Conservation (phyloP, 805 yeast species). For the Sugiyamaella smithiae region DNA sequence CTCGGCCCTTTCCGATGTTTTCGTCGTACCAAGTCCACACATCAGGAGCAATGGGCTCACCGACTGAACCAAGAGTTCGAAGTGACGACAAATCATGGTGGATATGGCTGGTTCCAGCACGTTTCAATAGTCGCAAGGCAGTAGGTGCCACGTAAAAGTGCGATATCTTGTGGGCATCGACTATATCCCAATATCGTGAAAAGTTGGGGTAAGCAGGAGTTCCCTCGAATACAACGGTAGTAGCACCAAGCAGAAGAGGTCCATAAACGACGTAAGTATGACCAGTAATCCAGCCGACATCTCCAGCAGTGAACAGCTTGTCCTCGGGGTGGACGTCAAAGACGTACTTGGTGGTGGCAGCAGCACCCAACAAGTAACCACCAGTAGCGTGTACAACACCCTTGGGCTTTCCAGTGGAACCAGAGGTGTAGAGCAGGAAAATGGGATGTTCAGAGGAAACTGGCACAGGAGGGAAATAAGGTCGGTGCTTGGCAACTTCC, state of each 20-base stretch:
- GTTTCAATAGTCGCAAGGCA: conserved; percentile 78
- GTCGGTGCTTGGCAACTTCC: conserved; percentile 73
- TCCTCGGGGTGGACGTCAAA: conserved; percentile 90
- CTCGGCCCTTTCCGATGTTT: conserved; percentile 76
- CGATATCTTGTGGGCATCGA: conserved; percentile 79
- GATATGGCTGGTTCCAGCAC: conserved; percentile 80
- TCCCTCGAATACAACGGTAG: conserved; percentile 92
- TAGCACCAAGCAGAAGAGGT: conserved; percentile 81
- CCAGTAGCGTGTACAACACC: conserved; percentile 95
- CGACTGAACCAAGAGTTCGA: conserved; percentile 89
- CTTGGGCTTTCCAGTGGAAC: conserved; percentile 97
- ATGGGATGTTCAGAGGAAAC: conserved; percentile 92
- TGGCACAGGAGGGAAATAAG: conserved; percentile 83
- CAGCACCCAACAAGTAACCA: conserved; percentile 91
- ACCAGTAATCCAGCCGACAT: conserved; percentile 99
- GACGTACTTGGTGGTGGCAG: conserved; percentile 84
- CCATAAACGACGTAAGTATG: conserved; percentile 95
- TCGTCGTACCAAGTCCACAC: conserved; percentile 96
- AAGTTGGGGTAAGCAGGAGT: conserved; percentile 96
- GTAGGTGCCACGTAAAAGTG: conserved; percentile 97
- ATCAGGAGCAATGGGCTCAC: conserved; percentile 95
- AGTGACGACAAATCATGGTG: conserved; percentile 73
- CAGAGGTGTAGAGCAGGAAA: conserved; percentile 92
- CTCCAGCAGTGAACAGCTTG: conserved; percentile 92
- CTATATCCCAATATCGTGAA: conserved; percentile 94